These are phyloP conservation scores for Lactarius trivialis DNA, from an alignment of 768 basidiomycete species.

Conservation along the genomic window DNA sequence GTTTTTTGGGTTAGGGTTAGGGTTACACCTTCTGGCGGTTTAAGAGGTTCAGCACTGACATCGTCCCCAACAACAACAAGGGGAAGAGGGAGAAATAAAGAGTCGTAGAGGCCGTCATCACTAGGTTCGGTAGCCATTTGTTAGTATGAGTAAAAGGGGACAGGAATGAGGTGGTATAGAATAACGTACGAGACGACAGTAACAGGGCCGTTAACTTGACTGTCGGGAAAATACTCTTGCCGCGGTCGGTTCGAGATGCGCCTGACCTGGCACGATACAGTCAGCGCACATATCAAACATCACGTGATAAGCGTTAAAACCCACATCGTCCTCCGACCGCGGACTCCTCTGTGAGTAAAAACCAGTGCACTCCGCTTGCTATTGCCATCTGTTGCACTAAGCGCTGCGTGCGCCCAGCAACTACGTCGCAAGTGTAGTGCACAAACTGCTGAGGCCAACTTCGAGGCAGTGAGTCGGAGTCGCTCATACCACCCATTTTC, in stretches of 20 bases:
- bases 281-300: constrained; percentile 19
- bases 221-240: too few relatives aligned
- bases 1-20: too few relatives aligned
- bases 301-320: constrained; percentile 11
- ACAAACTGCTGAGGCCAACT: constrained; percentile 41
- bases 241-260: neutral
- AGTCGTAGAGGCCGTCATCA: constrained; percentile 22
- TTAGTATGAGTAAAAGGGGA: neutral
- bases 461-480: constrained; percentile 44
- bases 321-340: neutral
- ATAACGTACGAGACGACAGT: neutral
- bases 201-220: neutral
- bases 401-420: constrained; percentile 69
- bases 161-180: constrained; percentile 1
- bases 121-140: constrained; percentile 18
- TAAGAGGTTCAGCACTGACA: neutral
- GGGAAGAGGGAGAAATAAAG: neutral
- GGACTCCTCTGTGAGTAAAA: neutral
- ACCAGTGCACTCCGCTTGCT: constrained; percentile 28
- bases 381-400: constrained; percentile 35
- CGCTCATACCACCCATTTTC: constrained; percentile 26
- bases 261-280: constrained; percentile 1
- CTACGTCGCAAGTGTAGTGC: constrained; percentile 88
- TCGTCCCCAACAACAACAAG: constrained; percentile 2
- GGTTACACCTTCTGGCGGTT: constrained; percentile 11